A percentile compares a stretch with the other conserved stretches of the same genome.
These are phyloP conservation scores for Fusarium citri DNA, from an alignment of 2,329 filamentous ascomycete genomes.

Conservation along the genomic window DNA sequence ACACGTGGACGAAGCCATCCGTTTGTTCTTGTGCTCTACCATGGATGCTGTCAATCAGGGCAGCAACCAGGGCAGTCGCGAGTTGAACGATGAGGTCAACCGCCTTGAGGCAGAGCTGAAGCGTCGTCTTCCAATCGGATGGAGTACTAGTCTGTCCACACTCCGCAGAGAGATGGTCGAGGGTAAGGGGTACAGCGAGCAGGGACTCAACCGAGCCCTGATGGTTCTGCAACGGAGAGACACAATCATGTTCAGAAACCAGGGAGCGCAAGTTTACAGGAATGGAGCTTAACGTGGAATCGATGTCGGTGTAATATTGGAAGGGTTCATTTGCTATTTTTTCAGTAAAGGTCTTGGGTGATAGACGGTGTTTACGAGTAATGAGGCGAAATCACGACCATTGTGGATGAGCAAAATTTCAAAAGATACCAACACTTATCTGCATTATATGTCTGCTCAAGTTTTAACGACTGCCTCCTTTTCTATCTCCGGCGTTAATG, in stretches of 20 bases:
- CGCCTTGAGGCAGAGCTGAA: conserved; percentile 91
- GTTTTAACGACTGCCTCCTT: neutral
- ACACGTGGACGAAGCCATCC: conserved; percentile 97
- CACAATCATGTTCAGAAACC: conserved; percentile 83
- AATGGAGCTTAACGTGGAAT: conserved; percentile 68
- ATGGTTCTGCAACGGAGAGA: conserved; percentile 89
- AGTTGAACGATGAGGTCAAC: conserved; percentile 88
- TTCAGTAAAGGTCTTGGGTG: conserved; percentile 20
- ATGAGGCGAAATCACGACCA: conserved; percentile 33
- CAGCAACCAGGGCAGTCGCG: conserved; percentile 82
- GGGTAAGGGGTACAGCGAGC: conserved; percentile 88
- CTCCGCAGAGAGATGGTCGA: conserved; percentile 92
- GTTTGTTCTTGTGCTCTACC: conserved; percentile 93
- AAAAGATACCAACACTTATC: conserved; percentile 18
- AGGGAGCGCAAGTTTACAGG: conserved; percentile 79
- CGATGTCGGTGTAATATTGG: conserved; percentile 23
- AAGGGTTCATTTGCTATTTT: conserved; percentile 23
- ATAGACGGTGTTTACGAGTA: conserved; percentile 41
- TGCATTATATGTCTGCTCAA: neutral
- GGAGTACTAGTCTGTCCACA: conserved; percentile 90
- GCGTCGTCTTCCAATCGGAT: conserved; percentile 89
- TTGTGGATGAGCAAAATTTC: conserved; percentile 12
- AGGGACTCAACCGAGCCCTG: conserved; percentile 84
- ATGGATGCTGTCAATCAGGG: conserved; percentile 98
- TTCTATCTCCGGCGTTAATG: neutral